Percentiles rank a stretch among this genome's conserved stretches.
phyloP scores from a whole-genome alignment of 768 basidiomycete species.

The Trametes gibbosa region DNA sequence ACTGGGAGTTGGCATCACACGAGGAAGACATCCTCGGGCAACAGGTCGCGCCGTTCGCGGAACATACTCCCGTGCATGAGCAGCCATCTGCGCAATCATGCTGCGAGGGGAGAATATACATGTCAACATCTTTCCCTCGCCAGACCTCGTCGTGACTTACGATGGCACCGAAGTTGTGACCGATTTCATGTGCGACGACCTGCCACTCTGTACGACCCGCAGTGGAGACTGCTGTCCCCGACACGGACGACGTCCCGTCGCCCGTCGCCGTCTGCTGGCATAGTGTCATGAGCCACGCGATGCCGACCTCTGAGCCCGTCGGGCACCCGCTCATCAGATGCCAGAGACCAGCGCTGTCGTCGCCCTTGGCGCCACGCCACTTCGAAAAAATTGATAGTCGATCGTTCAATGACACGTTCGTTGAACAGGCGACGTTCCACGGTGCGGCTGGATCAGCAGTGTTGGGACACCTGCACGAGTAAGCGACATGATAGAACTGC shows the following conservation, averaged over 20 bases:
- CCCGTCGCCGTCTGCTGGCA: conserved; percentile 56
- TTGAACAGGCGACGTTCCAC: conserved; percentile 75
- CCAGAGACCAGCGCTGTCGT: conserved; percentile 82
- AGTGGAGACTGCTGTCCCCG: conserved; percentile 82
- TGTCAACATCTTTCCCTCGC: no score
- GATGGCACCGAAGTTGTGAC: conserved; percentile 88
- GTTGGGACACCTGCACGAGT: conserved; percentile 54
- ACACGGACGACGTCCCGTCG: conserved; percentile 50
- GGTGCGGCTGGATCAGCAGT: conserved; percentile 47
- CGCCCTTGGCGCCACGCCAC: conserved; percentile 73
- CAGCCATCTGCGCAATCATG: conserved; percentile 71
- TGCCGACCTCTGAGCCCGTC: conserved; percentile 79
- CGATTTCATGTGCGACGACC: conserved; percentile 79
- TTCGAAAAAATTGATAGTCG: conserved; percentile 76
- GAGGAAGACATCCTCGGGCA: conserved; percentile 61
- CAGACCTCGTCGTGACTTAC: conserved; percentile 41
- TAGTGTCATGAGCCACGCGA: conserved; percentile 85
- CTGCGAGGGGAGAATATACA: conserved; percentile 32
- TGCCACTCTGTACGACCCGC: conserved; percentile 78
- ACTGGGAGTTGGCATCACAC: conserved; percentile 66
- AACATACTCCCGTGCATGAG: conserved; percentile 36
- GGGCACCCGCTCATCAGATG: conserved; percentile 86
- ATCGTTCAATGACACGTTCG: conserved; percentile 54
- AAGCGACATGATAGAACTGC: not conserved
- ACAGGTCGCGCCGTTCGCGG: conserved; percentile 40